These are phyloP conservation scores for Globisporangium canariense DNA, from an alignment of 352 stramenopile genomes.

Conservation along the genomic window DNA sequence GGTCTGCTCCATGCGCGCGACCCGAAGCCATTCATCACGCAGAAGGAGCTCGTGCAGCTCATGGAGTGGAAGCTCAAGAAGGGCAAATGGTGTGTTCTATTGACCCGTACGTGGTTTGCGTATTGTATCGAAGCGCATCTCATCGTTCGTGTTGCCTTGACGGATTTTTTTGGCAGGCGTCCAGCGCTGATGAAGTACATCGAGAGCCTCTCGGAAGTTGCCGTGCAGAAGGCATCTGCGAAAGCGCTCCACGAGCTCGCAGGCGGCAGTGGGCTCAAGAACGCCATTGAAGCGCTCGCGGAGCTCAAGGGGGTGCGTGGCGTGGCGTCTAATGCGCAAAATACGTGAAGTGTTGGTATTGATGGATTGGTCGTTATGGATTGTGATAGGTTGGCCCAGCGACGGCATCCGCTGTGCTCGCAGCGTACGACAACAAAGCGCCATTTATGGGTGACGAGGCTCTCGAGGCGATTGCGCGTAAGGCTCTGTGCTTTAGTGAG, in stretches of 20 bases:
- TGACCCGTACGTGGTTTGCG: too few relatives aligned
- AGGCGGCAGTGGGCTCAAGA: constrained; percentile 28
- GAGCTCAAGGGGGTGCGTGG: constrained; percentile 63
- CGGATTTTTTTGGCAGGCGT: constrained; percentile 32
- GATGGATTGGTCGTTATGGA: neutral
- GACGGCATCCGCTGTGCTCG: constrained; percentile 68
- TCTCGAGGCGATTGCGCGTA: constrained; percentile 63
- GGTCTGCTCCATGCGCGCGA: constrained; percentile 40
- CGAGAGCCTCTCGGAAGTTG: constrained; percentile 30
- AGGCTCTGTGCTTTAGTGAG: neutral
- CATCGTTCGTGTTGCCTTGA: too few relatives aligned
- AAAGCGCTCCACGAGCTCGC: constrained; percentile 33
- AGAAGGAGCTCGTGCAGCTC: constrained; percentile 53
- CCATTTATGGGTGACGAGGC: constrained; percentile 84
- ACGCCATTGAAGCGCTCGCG: constrained; percentile 46
- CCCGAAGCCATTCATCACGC: constrained; percentile 43
- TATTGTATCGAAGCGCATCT: too few relatives aligned
- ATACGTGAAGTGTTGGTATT: neutral
- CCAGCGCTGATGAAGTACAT: constrained; percentile 78
- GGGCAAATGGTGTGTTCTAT: constrained; percentile 59
- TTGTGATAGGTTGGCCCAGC: constrained; percentile 61
- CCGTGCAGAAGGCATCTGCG: constrained; percentile 46
- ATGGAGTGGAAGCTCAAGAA: constrained; percentile 88
- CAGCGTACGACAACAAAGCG: constrained; percentile 58
- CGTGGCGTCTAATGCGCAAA: neutral